Conservation (phyloP, 2,329 filamentous ascomycete genomes). For the Biscogniauxia marginata region DNA sequence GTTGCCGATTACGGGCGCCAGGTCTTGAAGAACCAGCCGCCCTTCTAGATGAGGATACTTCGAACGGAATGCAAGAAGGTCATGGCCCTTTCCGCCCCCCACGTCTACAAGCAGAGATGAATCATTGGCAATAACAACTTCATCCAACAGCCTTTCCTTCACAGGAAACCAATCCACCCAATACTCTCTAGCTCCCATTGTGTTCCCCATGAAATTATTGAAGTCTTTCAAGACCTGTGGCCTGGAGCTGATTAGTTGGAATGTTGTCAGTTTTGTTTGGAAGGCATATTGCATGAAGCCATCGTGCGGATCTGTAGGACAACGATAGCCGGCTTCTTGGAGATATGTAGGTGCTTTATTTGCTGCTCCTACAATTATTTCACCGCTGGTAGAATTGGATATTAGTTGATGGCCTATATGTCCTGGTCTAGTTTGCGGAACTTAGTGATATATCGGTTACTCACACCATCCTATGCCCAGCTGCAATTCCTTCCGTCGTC, state of each 20-base stretch:
- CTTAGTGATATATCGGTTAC: constrained; percentile 1
- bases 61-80: constrained; percentile 24
- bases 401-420: background rate
- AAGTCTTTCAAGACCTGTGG: constrained; percentile 24
- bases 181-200: constrained; percentile 25
- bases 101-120: constrained; percentile 31
- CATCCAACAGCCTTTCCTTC: constrained; percentile 26
- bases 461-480: constrained; percentile 28
- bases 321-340: constrained; percentile 23
- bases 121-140: constrained; percentile 4
- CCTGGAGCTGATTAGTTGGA: constrained; percentile 20
- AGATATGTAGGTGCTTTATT: constrained; percentile 24
- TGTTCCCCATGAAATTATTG: constrained; percentile 30
- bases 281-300: constrained; percentile 30
- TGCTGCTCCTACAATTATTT: constrained; percentile 18
- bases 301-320: constrained; percentile 23
- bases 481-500: constrained; percentile 25
- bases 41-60: constrained; percentile 22
- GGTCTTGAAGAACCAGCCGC: constrained; percentile 30
- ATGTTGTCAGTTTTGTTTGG: constrained; percentile 23
- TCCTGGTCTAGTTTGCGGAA: no score
- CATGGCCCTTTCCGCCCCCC: constrained; percentile 31
- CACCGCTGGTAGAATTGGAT: no score
- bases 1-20: constrained; percentile 18
- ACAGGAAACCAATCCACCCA: constrained; percentile 31